Percentiles rank a stretch among this genome's conserved stretches.
phyloP scores from a whole-genome alignment of 2,329 filamentous ascomycete genomes.

The Cyphellophora europaea region DNA sequence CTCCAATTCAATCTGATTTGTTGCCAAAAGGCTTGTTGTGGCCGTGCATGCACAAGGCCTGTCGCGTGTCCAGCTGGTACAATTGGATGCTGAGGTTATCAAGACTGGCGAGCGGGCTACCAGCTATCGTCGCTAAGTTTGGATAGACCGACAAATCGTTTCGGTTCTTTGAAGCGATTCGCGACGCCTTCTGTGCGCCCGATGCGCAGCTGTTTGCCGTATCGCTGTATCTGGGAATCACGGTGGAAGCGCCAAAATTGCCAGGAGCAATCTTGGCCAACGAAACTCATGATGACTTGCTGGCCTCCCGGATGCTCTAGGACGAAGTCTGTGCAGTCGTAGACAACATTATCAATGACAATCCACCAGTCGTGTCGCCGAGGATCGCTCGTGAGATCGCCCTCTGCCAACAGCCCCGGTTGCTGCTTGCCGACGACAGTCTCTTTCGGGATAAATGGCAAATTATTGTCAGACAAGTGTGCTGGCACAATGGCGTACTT shows the following conservation, averaged over 20 bases:
- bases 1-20: too few species aligned
- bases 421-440: slow-evolving; percentile 4
- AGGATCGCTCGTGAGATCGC: slow-evolving; percentile 1
- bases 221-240: slow-evolving; percentile 10
- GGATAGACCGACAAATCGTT: slow-evolving; percentile 10
- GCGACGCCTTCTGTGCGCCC: slow-evolving; percentile 16
- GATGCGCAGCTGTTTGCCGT: slow-evolving; percentile 14
- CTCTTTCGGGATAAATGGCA: slow-evolving; percentile 15
- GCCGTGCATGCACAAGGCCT: too few species aligned
- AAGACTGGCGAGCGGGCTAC: too few species aligned
- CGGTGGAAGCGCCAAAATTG: slow-evolving; percentile 24
- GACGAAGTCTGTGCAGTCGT: slow-evolving; percentile 22
- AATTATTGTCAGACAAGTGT: slow-evolving; percentile 6
- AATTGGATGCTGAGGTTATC: too few species aligned
- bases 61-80: too few species aligned
- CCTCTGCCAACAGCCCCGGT: not conserved
- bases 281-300: slow-evolving; percentile 22
- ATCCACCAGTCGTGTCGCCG: slow-evolving; percentile 18
- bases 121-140: too few species aligned
- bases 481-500: slow-evolving; percentile 4
- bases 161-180: slow-evolving; percentile 17
- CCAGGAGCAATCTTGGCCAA: slow-evolving; percentile 24
- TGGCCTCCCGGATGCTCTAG: slow-evolving; percentile 22
- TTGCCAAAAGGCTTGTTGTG: too few species aligned
- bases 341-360: slow-evolving; percentile 23